Base-by-base conservation (phyloP, 768 basidiomycete genomes). In the Kwoniella sp. region DNA sequence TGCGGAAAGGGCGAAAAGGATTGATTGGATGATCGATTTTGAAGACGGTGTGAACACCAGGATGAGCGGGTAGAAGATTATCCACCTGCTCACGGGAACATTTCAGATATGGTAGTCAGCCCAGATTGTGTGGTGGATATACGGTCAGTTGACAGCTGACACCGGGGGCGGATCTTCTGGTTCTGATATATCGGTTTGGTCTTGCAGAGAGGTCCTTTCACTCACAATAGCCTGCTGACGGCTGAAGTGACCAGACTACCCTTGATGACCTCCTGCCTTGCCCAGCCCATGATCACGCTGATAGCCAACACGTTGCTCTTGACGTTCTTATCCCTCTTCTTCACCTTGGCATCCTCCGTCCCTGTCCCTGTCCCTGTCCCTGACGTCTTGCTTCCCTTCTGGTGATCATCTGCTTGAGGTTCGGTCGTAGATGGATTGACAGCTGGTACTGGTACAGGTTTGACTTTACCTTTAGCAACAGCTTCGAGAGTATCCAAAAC, bases 401-500 rank as follows among this genome's bases (percentile, higher is more conserved):
- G 8, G 40, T 9, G 8, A 19, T 13, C 33, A 6, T 33, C 33
- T 7, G 48, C 50, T 51, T 87, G 89, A 55, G 85, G 85, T 63
- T 88, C 58, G 17, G 17, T 3, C 3, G 40, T 9, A 19, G 40
- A 44, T 6, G 8, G 17, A 44, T 44, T 19, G 40, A 44, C 40
- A 10, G 40, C 40, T 2, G 37, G 52, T 36, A 12, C 59, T 85
- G 13, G 73, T 60, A 64, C 82, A 82, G 1, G 80, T 58, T 69
- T 63, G 57, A 77, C 77, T 46, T 82, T 76, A 33, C 80, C 79
- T 54, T 71, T 79, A 7, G 80, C 72, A 5, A 85, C 83, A 4
- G 83, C 81, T 0, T 90, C 90, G 1, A 95, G 84, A 0, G 91
- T 89, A 70, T 94, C 90, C 29, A 94, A 81, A 26, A 94, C 85